phyloP scores from a whole-genome alignment of 108 stramenopile genomes.

The Nitzschia sp. region DNA sequence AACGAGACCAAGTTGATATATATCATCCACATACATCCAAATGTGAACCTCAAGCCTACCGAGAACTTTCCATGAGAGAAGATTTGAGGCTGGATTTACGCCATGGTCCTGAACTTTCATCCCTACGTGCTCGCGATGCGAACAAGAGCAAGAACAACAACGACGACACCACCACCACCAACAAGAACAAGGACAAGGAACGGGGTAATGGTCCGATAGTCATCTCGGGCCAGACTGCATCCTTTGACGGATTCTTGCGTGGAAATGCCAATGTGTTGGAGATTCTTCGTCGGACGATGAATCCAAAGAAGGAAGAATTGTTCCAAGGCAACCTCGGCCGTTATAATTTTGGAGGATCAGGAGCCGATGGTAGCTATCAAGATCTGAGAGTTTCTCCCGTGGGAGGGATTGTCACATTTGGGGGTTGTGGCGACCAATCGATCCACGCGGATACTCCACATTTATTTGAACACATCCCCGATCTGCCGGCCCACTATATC shows the following conservation, averaged over 20 bases:
- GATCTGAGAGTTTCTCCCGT: slow-evolving; percentile 72
- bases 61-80: slow-evolving; percentile 85
- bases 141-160: neutral
- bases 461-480: slow-evolving; percentile 68
- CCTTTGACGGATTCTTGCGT: slow-evolving; percentile 45
- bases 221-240: slow-evolving; percentile 15
- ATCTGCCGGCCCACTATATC: slow-evolving; percentile 82
- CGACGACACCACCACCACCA: neutral
- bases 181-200: slow-evolving; percentile 1
- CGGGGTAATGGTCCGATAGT: slow-evolving; percentile 33
- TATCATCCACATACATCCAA: slow-evolving; percentile 46
- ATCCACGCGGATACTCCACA: slow-evolving; percentile 90
- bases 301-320: slow-evolving; percentile 53
- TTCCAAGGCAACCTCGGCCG: slow-evolving; percentile 77
- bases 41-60: slow-evolving; percentile 64
- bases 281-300: slow-evolving; percentile 63
- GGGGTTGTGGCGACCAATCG: slow-evolving; percentile 81
- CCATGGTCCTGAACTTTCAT: slow-evolving; percentile 55
- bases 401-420: slow-evolving; percentile 84
- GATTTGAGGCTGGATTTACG: slow-evolving; percentile 80
- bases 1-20: slow-evolving; percentile 55
- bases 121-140: slow-evolving; percentile 31
- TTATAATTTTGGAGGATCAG: slow-evolving; percentile 84
- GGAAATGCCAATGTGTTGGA: slow-evolving; percentile 62
- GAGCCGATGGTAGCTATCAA: slow-evolving; percentile 78